Conservation (phyloP, 1,284 basidiomycete genomes). For the Mrakiaceae sp. region DNA sequence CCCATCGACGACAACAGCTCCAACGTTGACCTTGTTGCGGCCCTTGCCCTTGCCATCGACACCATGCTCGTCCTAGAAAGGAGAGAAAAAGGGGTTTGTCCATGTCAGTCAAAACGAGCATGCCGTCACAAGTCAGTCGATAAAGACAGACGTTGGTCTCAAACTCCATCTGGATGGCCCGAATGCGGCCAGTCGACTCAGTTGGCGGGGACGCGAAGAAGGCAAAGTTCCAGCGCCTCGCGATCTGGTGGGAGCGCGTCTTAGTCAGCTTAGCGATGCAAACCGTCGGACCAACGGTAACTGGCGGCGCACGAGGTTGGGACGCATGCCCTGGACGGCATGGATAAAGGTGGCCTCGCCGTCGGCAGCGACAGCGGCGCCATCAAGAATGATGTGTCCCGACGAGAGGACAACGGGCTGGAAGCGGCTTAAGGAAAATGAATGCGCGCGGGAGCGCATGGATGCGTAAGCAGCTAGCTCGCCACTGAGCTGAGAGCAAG, state of each 20-base stretch:
- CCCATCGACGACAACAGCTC: slow-evolving; percentile 65
- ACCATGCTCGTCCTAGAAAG: slow-evolving; percentile 49
- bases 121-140: too few species aligned
- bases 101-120: neutral
- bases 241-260: slow-evolving; percentile 39
- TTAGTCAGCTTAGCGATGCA: too few species aligned
- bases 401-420: slow-evolving; percentile 61
- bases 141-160: slow-evolving; percentile 49
- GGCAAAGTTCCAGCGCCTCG: slow-evolving; percentile 90
- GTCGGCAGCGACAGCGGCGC: slow-evolving; percentile 51
- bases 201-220: slow-evolving; percentile 53
- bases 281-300: neutral
- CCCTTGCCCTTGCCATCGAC: slow-evolving; percentile 63
- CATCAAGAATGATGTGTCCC: slow-evolving; percentile 64
- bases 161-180: slow-evolving; percentile 93
- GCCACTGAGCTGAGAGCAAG: neutral
- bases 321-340: slow-evolving; percentile 97
- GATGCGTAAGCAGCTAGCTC: neutral
- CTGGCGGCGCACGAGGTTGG: slow-evolving; percentile 52
- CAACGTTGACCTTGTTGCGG: slow-evolving; percentile 69
- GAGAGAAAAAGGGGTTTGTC: neutral
- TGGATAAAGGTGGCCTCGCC: slow-evolving; percentile 89
- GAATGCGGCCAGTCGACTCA: slow-evolving; percentile 51
- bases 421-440: slow-evolving; percentile 47
- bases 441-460: neutral